Conservation (phyloP, 345 rosid genomes). For the Eucalyptus guilfoylei region DNA sequence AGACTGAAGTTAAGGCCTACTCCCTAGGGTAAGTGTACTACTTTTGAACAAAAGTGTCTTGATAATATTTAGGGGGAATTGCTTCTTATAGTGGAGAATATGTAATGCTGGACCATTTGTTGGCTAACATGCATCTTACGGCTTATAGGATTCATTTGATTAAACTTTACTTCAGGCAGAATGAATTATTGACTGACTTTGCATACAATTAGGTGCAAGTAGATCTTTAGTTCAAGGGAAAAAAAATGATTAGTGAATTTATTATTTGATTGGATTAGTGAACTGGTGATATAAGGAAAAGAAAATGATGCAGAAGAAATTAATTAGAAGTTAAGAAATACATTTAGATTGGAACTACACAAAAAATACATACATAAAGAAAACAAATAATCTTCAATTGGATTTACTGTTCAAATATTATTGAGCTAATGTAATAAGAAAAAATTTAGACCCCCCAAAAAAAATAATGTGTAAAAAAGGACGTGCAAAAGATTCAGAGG, state of each 20-base stretch:
- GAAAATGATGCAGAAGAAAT: background rate
- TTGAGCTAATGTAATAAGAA: background rate
- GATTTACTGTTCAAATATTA: background rate
- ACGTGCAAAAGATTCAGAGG: background rate
- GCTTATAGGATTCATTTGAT: background rate
- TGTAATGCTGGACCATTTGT: background rate
- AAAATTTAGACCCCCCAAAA: too few relatives aligned
- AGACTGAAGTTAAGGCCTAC: background rate
- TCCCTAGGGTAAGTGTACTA: background rate
- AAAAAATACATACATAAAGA: background rate
- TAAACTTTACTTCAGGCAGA: background rate
- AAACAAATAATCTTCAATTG: background rate
- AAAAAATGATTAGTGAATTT: background rate
- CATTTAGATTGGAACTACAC: background rate
- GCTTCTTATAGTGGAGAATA: background rate
- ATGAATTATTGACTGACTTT: background rate
- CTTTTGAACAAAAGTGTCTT: background rate
- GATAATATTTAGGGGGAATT: background rate
- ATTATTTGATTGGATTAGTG: background rate
- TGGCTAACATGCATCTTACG: background rate
- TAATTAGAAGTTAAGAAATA: background rate
- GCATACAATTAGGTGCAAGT: background rate
- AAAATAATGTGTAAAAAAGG: background rate
- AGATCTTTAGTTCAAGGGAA: background rate
- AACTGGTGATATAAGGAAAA: background rate